Evolutionary conservation across 2,329 filamentous ascomycete species (phyloP).

Genomic region (Tolypocladium pustulatum): DNA sequence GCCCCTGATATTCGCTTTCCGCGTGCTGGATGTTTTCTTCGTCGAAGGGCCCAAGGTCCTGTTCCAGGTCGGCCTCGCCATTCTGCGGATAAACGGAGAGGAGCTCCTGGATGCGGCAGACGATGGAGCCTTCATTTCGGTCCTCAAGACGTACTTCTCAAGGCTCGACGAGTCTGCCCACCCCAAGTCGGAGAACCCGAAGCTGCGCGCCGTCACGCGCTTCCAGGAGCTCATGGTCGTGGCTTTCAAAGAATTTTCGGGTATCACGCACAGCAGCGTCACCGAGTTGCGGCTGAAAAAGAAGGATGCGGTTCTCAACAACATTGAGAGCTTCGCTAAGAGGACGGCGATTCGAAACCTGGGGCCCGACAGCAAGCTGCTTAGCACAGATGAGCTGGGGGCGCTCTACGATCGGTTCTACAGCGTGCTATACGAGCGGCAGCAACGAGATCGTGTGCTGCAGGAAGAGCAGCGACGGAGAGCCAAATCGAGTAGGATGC

Average conservation of each 20-base stretch:
- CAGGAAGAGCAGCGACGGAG: constrained; percentile 64
- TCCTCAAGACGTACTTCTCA: constrained; percentile 90
- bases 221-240: constrained; percentile 99
- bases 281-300: constrained; percentile 83
- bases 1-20: constrained; percentile 94
- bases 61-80: constrained; percentile 95
- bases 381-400: constrained; percentile 76
- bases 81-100: constrained; percentile 92
- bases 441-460: constrained; percentile 69
- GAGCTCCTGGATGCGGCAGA: constrained; percentile 87
- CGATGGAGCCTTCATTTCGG: constrained; percentile 92
- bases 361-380: constrained; percentile 86
- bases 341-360: constrained; percentile 92
- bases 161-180: constrained; percentile 92
- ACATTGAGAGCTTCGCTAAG: constrained; percentile 96
- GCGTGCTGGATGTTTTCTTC: constrained; percentile 96
- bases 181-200: constrained; percentile 89
- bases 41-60: constrained; percentile 94
- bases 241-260: constrained; percentile 95
- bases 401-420: constrained; percentile 94
- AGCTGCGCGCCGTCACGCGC: constrained; percentile 82
- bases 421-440: constrained; percentile 78
- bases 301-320: constrained; percentile 87
- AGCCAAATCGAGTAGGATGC: constrained; percentile 44
- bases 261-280: constrained; percentile 87